Evolutionary conservation across 225 moss, liverwort and hornwort species (phyloP).

Genomic region (Asterella californica): DNA sequence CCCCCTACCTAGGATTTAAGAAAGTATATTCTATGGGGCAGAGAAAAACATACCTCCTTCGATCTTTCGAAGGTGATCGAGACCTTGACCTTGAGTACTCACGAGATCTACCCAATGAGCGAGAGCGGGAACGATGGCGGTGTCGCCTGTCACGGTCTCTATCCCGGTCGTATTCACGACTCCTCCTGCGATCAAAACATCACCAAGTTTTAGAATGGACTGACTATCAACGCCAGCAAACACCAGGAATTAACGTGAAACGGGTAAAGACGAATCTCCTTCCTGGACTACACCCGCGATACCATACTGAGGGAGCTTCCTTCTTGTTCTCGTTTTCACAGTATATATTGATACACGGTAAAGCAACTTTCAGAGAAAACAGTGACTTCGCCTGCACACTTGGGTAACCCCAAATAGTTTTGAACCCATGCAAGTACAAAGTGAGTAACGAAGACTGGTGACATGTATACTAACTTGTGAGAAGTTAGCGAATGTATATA

Average conservation of each 20-base stretch:
- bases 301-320: too few species aligned
- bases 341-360: too few species aligned
- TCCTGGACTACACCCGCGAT: too few species aligned
- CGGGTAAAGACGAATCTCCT: too few species aligned
- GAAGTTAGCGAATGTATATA: too few species aligned
- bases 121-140: conserved; percentile 74
- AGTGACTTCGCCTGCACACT: too few species aligned
- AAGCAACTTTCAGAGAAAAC: too few species aligned
- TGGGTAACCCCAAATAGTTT: too few species aligned
- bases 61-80: conserved; percentile 51
- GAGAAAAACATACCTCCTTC: conserved; percentile 46
- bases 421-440: too few species aligned
- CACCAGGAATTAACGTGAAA: too few species aligned
- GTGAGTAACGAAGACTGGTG: too few species aligned
- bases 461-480: too few species aligned
- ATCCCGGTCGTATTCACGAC: conserved; percentile 76
- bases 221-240: background rate
- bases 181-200: conserved; percentile 45
- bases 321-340: background rate
- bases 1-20: background rate
- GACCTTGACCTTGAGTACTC: conserved; percentile 79
- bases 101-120: conserved; percentile 66
- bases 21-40: background rate
- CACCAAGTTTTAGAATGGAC: background rate
- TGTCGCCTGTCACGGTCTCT: conserved; percentile 79